Evolutionary conservation across 805 yeast species (phyloP).

Genomic region (Osmozyma mogii): DNA sequence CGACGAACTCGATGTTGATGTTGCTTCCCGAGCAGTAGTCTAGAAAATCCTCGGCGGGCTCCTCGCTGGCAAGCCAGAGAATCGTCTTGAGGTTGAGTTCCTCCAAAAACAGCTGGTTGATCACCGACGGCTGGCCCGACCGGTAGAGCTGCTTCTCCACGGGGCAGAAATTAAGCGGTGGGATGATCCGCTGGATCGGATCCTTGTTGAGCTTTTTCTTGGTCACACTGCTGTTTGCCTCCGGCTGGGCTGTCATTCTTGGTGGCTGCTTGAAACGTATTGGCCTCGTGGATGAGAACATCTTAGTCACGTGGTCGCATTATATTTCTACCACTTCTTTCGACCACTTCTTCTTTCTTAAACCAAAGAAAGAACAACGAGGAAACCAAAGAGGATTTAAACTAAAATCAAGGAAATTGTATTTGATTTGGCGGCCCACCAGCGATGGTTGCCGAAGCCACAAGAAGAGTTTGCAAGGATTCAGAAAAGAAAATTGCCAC

Average conservation of each 20-base stretch:
- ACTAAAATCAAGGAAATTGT: too few relatives aligned
- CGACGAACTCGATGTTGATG: slow-evolving; percentile 76
- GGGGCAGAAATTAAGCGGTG: slow-evolving; percentile 93
- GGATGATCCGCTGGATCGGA: slow-evolving; percentile 67
- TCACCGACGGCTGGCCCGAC: slow-evolving; percentile 92
- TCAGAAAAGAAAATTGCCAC: too few relatives aligned
- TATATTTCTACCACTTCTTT: too few relatives aligned
- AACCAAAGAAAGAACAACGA: too few relatives aligned
- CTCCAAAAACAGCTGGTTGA: slow-evolving; percentile 78
- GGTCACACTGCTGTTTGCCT: neutral
- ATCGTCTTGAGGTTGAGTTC: slow-evolving; percentile 71
- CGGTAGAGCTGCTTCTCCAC: slow-evolving; percentile 83
- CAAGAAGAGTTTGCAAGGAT: too few relatives aligned
- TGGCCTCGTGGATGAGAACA: neutral
- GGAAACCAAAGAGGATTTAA: too few relatives aligned
- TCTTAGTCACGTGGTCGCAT: neutral
- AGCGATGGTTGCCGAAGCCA: too few relatives aligned
- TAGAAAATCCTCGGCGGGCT: slow-evolving; percentile 81
- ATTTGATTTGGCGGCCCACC: too few relatives aligned
- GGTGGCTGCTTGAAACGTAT: neutral
- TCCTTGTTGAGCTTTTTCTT: slow-evolving; percentile 28
- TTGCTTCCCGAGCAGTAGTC: slow-evolving; percentile 70
- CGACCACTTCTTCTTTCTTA: too few relatives aligned
- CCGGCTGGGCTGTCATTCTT: neutral
- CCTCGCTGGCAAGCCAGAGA: slow-evolving; percentile 93